These are phyloP conservation scores for Trichoderma orchidacearum DNA, from an alignment of 495 filamentous ascomycete genomes.

Conservation along the genomic window DNA sequence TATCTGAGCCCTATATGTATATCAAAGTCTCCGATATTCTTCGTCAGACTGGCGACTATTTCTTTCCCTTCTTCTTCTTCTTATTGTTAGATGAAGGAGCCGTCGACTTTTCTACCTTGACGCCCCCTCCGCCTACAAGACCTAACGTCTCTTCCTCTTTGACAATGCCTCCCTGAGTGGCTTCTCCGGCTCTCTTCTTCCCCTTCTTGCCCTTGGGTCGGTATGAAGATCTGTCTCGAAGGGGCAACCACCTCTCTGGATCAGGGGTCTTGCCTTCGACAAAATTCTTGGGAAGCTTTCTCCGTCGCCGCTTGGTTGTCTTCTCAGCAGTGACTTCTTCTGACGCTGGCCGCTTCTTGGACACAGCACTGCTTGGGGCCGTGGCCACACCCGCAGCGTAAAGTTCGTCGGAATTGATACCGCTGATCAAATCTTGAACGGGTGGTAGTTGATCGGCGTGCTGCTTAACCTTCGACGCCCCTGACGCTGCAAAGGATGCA, in stretches of 20 bases:
- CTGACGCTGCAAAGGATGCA: slow-evolving; percentile 61
- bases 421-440: slow-evolving; percentile 48
- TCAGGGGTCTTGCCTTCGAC: slow-evolving; percentile 62
- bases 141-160: slow-evolving; percentile 52
- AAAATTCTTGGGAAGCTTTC: slow-evolving; percentile 70
- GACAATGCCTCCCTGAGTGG: slow-evolving; percentile 75
- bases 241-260: slow-evolving; percentile 83
- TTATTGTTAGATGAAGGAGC: slow-evolving; percentile 23
- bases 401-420: slow-evolving; percentile 54
- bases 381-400: slow-evolving; percentile 65
- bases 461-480: slow-evolving; percentile 43
- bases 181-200: slow-evolving; percentile 60
- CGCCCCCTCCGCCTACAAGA: slow-evolving; percentile 45
- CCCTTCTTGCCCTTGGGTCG: slow-evolving; percentile 84
- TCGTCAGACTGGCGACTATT: no score
- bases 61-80: slow-evolving; percentile 69
- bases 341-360: slow-evolving; percentile 45
- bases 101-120: slow-evolving; percentile 41
- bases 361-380: slow-evolving; percentile 25
- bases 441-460: slow-evolving; percentile 52
- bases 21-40: no score
- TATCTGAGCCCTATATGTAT: no score
- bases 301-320: slow-evolving; percentile 40
- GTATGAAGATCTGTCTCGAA: slow-evolving; percentile 79
- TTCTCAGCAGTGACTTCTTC: slow-evolving; percentile 28